Evolutionary conservation across 768 basidiomycete genomes (phyloP).

Genomic region (Clavulina sp.): DNA sequence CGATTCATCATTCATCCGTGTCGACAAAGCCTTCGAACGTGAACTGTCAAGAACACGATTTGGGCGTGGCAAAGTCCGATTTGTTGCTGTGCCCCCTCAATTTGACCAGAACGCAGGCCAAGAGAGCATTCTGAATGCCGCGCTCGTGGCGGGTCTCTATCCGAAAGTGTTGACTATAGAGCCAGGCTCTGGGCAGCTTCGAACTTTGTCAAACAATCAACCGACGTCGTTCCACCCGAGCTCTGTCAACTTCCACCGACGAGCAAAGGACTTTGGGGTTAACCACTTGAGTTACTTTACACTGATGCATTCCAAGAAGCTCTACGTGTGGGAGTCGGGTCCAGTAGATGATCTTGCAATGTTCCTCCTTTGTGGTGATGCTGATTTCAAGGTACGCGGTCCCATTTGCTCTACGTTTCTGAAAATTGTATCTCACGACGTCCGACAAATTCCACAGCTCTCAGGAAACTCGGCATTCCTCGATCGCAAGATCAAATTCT

Average conservation of each 20-base stretch:
- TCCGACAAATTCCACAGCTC: conserved; percentile 28
- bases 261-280: conserved; percentile 51
- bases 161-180: conserved; percentile 79
- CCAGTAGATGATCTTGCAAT: conserved; percentile 73
- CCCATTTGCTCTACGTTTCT: not conserved
- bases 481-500: conserved; percentile 74
- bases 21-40: conserved; percentile 41
- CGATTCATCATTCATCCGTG: conserved; percentile 70
- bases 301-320: conserved; percentile 83
- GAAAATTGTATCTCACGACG: not conserved
- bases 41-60: conserved; percentile 67
- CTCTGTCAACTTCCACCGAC: conserved; percentile 66
- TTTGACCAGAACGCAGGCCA: conserved; percentile 45
- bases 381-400: conserved; percentile 59
- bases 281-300: conserved; percentile 75
- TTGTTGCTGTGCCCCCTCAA: conserved; percentile 55
- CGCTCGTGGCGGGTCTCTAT: conserved; percentile 72
- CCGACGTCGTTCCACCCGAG: conserved; percentile 70
- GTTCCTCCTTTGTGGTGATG: conserved; percentile 73
- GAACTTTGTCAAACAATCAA: conserved; percentile 71
- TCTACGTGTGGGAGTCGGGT: conserved; percentile 88
- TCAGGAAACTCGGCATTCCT: conserved; percentile 51
- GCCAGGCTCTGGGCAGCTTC: conserved; percentile 37
- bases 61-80: conserved; percentile 54
- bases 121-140: conserved; percentile 59